Conservation (phyloP, 495 filamentous ascomycete genomes). For the Hypoxylon crocopeplum region DNA sequence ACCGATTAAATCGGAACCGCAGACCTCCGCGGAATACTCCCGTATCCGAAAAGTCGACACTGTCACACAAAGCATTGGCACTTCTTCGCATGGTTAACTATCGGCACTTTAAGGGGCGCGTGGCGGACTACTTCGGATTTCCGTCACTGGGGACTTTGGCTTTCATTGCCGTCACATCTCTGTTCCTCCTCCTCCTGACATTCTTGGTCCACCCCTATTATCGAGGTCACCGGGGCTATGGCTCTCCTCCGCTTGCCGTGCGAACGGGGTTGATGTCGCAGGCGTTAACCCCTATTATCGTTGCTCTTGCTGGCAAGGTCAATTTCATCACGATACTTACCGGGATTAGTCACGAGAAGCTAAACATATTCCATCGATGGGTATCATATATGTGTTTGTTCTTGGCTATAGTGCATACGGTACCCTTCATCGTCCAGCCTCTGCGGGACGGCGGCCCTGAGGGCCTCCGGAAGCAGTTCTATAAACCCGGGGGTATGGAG, state of each 20-base stretch:
- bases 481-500: conserved; percentile 35
- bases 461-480: conserved; percentile 36
- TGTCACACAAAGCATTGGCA: conserved; percentile 30
- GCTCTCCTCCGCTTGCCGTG: conserved; percentile 57
- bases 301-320: conserved; percentile 47
- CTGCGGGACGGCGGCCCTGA: conserved; percentile 37
- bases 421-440: conserved; percentile 57
- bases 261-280: conserved; percentile 59
- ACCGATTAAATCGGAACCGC: conserved; percentile 22
- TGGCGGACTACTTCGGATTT: conserved; percentile 37
- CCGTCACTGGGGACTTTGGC: conserved; percentile 37
- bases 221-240: conserved; percentile 41
- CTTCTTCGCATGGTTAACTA: conserved; percentile 38
- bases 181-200: conserved; percentile 38
- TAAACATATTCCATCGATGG: conserved; percentile 63
- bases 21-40: background rate
- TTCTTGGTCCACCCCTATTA: conserved; percentile 48
- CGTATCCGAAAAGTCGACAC: background rate
- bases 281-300: conserved; percentile 57
- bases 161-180: conserved; percentile 19
- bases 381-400: conserved; percentile 58
- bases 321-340: conserved; percentile 61
- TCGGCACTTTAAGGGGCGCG: conserved; percentile 34
- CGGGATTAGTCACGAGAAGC: conserved; percentile 61
- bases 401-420: conserved; percentile 59